phyloP scores from a whole-genome alignment of 2,329 filamentous ascomycete species.

The Penicillium sp. region DNA sequence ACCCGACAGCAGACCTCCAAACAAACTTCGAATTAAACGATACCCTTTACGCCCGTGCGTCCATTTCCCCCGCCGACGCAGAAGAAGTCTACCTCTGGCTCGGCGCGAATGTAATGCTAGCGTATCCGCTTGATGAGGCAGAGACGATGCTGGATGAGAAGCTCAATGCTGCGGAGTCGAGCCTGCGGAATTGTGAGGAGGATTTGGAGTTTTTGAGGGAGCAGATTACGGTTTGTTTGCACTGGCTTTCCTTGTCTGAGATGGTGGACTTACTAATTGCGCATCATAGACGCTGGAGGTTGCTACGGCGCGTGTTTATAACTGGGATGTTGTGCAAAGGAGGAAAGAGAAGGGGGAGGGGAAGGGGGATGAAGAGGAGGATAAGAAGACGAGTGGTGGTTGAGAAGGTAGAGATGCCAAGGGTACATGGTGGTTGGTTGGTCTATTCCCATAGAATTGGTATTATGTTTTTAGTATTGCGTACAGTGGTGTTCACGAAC shows the following conservation, averaged over 20 bases:
- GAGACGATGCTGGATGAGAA: slow-evolving; percentile 73
- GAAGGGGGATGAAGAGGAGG: slow-evolving; percentile 50
- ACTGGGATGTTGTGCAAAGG: slow-evolving; percentile 96
- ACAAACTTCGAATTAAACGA: slow-evolving; percentile 96
- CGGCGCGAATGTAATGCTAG: slow-evolving; percentile 97
- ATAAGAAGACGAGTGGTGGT: slow-evolving; percentile 15
- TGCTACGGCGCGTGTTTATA: slow-evolving; percentile 94
- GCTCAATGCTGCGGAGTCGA: slow-evolving; percentile 72
- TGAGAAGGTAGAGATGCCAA: slow-evolving; percentile 7
- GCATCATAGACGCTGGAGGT: slow-evolving; percentile 88
- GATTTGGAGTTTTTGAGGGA: slow-evolving; percentile 93
- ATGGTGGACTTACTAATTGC: neutral
- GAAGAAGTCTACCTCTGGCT: slow-evolving; percentile 96
- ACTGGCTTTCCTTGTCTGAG: too few species aligned
- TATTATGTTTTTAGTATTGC: too few species aligned
- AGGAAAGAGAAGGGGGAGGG: slow-evolving; percentile 73
- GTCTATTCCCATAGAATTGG: slow-evolving; percentile 6
- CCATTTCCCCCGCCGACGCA: slow-evolving; percentile 65
- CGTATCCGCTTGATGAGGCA: slow-evolving; percentile 87
- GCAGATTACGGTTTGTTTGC: slow-evolving; percentile 76
- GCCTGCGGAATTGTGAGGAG: slow-evolving; percentile 84
- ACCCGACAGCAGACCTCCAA: slow-evolving; percentile 62
- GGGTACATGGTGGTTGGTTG: neutral
- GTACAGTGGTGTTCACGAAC: too few species aligned
- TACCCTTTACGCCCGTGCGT: slow-evolving; percentile 85